phyloP scores from a whole-genome alignment of 495 filamentous ascomycete genomes.

The Aspergillus biplanus region DNA sequence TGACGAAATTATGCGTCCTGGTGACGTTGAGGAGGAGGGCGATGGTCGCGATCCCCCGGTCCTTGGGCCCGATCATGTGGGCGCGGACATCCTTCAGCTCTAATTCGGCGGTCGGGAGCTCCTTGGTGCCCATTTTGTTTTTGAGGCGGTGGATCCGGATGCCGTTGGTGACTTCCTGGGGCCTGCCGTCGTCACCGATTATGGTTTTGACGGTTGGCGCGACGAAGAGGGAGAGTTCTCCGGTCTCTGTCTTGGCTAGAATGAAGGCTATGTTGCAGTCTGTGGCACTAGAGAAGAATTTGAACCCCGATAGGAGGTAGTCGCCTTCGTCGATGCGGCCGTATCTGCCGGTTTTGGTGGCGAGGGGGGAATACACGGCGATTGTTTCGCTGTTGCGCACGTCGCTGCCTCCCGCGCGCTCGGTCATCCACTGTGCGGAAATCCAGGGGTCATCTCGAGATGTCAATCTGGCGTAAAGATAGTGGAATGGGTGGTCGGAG shows the following conservation, averaged over 20 bases:
- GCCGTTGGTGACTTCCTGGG: conserved; percentile 56
- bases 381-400: conserved; percentile 72
- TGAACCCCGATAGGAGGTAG: conserved; percentile 65
- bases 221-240: conserved; percentile 67
- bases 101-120: conserved; percentile 72
- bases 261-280: conserved; percentile 72
- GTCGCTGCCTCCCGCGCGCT: conserved; percentile 75
- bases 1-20: conserved; percentile 63
- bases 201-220: conserved; percentile 61
- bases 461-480: conserved; percentile 52
- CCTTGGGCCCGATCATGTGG: conserved; percentile 64
- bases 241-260: conserved; percentile 62
- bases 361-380: conserved; percentile 46
- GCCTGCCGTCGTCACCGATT: conserved; percentile 5
- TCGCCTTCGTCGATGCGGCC: conserved; percentile 32
- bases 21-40: conserved; percentile 70
- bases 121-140: conserved; percentile 69
- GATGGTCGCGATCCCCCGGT: conserved; percentile 68
- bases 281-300: conserved; percentile 78
- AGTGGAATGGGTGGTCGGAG: conserved; percentile 50
- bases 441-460: conserved; percentile 68
- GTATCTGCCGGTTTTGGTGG: conserved; percentile 16
- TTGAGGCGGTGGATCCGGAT: conserved; percentile 70
- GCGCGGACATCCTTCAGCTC: conserved; percentile 64
- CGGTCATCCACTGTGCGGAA: conserved; percentile 86